Base-by-base conservation (phyloP, 1,284 basidiomycete genomes). In the Ustilago lituana region DNA sequence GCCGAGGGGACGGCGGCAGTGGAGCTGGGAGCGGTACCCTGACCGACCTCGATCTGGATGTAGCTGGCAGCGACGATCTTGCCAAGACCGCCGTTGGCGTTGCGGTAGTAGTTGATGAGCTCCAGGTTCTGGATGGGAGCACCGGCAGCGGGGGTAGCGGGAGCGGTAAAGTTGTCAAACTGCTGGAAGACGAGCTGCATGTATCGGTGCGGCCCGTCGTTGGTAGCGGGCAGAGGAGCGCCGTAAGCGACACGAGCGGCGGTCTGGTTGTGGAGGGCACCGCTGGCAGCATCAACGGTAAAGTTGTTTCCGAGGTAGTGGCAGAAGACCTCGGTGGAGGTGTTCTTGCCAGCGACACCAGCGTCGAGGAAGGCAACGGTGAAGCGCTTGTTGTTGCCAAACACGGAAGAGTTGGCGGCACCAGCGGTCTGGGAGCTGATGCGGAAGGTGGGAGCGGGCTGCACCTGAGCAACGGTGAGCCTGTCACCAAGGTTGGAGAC, bases 171-270 rank as follows among this genome's bases (percentile, higher is more conserved):
- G 62, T 61, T 63, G 57, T 61, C 59, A 24, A 59, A 65, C 47
- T 75, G 73, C 56, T 70, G 56, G 60, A 68, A 62, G 52, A 75
- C 70, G 51, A 75, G 71, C 60, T 69, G 66, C 61, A 75, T 66
- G 69, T 75, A 75, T 20, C 73, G 59, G 59, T 75, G 73, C 9
- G 73, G 69, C 26, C 66, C 66, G 41, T 73, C 70, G 48, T 69
- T 65, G 47, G 53, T 63, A 11, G 56, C 64, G 20, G 69, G 69
- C 15, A 56, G 45, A 14, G 69, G 69, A 14, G 69, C 69, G 14
- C 61, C 66, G 60, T 73, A 73, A 23, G 57, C 59, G 23, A 69
- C 61, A 22, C 61, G 57, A 20, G 55, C 57, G 29, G 39, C 53
- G n/a, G 60, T 54, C 43, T 48, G 45, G 56, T 73, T 73, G 10